These are phyloP conservation scores for Pythium periplocum DNA, from an alignment of 352 stramenopile genomes.

Conservation along the genomic window DNA sequence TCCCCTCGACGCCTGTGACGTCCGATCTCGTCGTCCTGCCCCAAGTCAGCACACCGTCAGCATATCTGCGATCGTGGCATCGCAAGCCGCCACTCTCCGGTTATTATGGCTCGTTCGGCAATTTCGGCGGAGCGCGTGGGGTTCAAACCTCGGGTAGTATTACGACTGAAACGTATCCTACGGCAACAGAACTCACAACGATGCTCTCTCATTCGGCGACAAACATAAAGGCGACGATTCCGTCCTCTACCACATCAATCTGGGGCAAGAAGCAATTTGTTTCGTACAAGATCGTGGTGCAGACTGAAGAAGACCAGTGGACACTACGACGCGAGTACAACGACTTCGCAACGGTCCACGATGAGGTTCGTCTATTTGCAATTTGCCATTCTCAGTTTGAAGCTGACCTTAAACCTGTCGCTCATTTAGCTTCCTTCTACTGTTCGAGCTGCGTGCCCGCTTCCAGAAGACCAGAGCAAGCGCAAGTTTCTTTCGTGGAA, in stretches of 20 bases:
- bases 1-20: constrained; percentile 42
- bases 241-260: constrained; percentile 54
- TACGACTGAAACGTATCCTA: no score
- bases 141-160: no score
- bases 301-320: constrained; percentile 67
- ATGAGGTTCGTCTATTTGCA: constrained; percentile 17
- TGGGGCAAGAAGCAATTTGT: constrained; percentile 71
- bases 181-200: no score
- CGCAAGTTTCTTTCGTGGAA: constrained; percentile 59
- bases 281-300: constrained; percentile 70
- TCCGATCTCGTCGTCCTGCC: constrained; percentile 43
- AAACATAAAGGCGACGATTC: constrained; percentile 28
- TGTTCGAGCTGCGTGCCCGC: constrained; percentile 32
- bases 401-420: no score
- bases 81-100: constrained; percentile 22
- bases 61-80: constrained; percentile 44
- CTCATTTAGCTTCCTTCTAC: constrained; percentile 25
- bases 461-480: constrained; percentile 41
- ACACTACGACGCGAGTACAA: constrained; percentile 56
- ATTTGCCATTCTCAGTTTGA: no score
- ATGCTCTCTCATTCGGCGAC: no score
- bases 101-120: constrained; percentile 51
- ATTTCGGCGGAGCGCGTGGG: constrained; percentile 18
- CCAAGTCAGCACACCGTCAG: constrained; percentile 47
- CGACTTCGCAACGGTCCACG: constrained; percentile 57